These are phyloP conservation scores for Dactylellina parvicollis DNA, from an alignment of 2,329 filamentous ascomycete species.

Conservation along the genomic window DNA sequence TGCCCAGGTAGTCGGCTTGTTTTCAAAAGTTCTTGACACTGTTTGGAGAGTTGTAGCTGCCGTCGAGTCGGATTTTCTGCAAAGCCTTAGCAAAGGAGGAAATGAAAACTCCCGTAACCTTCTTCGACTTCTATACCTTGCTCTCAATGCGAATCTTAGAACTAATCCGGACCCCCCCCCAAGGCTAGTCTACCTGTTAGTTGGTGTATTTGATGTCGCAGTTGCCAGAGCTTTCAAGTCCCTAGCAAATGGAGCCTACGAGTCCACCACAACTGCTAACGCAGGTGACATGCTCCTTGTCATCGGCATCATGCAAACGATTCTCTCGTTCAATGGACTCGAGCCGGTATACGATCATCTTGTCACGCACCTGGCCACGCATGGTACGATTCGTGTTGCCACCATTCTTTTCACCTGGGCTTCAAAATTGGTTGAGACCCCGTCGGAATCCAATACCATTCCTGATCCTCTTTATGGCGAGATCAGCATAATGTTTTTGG, in stretches of 20 bases:
- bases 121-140: constrained; percentile 84
- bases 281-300: constrained; percentile 87
- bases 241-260: constrained; percentile 81
- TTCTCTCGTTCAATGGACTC: constrained; percentile 79
- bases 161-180: constrained; percentile 59
- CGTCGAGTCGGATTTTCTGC: constrained; percentile 55
- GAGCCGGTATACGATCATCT: constrained; percentile 78
- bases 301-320: constrained; percentile 86
- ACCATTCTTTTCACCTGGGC: constrained; percentile 93
- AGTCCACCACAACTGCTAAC: constrained; percentile 64
- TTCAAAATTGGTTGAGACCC: constrained; percentile 65
- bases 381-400: constrained; percentile 79
- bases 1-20: constrained; percentile 58
- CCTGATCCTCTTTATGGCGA: constrained; percentile 91
- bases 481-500: constrained; percentile 85
- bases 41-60: constrained; percentile 69
- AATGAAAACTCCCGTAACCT: constrained; percentile 82
- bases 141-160: constrained; percentile 72
- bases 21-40: constrained; percentile 65
- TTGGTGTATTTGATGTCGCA: constrained; percentile 81
- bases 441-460: constrained; percentile 64
- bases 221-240: constrained; percentile 84
- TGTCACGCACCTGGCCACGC: constrained; percentile 72
- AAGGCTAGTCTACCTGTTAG: constrained; percentile 64
- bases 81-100: constrained; percentile 66